These are phyloP conservation scores for Cajanus cajan DNA, from an alignment of 306 rosid species.

Conservation along the genomic window DNA sequence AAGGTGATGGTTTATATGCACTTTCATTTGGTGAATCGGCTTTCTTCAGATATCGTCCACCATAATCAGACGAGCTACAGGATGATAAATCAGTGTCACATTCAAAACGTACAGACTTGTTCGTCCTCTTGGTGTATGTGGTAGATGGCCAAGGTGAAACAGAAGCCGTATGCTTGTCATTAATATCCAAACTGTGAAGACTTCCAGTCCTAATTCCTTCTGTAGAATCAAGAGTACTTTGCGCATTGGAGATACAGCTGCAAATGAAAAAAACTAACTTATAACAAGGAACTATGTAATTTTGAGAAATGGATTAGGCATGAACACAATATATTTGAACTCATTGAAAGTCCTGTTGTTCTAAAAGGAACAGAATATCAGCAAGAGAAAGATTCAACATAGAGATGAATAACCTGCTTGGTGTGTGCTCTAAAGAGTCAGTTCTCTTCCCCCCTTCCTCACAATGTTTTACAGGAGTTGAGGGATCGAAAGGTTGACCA, in stretches of 20 bases:
- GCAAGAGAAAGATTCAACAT: constrained; percentile 3
- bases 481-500: constrained; percentile 41
- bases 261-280: constrained; percentile 9
- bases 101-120: constrained; percentile 69
- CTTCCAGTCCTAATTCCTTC: constrained; percentile 27
- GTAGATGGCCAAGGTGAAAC: constrained; percentile 37
- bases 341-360: not conserved
- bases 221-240: constrained; percentile 17
- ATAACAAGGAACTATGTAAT: not conserved
- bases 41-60: constrained; percentile 33
- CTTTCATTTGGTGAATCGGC: constrained; percentile 43
- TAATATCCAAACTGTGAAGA: constrained; percentile 1
- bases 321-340: not conserved
- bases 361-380: not conserved
- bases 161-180: constrained; percentile 34
- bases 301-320: constrained; percentile 11
- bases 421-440: constrained; percentile 51
- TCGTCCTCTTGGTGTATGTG: constrained; percentile 36
- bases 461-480: constrained; percentile 44
- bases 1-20: constrained; percentile 47
- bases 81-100: constrained; percentile 51
- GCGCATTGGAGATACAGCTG: constrained; percentile 40
- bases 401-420: constrained; percentile 61
- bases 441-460: constrained; percentile 47
- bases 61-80: constrained; percentile 41